A percentile compares a stretch with the other conserved stretches of the same genome.
phyloP scores from a whole-genome alignment of 495 filamentous ascomycete genomes.

The Clohesyomyces aquaticus region DNA sequence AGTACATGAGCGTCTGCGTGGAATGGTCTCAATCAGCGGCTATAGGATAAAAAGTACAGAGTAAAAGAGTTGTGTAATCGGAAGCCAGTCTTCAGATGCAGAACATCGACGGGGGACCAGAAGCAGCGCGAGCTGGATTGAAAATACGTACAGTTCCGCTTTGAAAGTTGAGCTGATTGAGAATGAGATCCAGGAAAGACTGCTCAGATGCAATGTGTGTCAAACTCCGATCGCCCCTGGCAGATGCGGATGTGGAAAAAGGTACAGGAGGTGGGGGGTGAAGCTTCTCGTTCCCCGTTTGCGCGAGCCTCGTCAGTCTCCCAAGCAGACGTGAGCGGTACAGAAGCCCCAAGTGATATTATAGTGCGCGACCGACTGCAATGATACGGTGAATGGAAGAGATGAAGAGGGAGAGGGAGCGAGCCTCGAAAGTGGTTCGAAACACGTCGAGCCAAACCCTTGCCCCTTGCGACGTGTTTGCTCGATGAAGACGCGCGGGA shows the following conservation, averaged over 20 bases:
- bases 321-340: conserved; percentile 14
- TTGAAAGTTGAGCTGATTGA: not conserved
- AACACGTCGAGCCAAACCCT: conserved; percentile 3
- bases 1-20: conserved; percentile 39
- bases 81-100: conserved; percentile 9
- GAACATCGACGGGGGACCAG: not conserved
- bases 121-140: conserved; percentile 26
- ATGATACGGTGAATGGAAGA: conserved; percentile 12
- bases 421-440: conserved; percentile 4
- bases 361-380: conserved; percentile 2
- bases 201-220: conserved; percentile 22
- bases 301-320: conserved; percentile 14
- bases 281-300: conserved; percentile 14
- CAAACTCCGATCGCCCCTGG: conserved; percentile 40
- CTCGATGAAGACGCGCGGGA: not conserved
- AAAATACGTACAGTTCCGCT: conserved; percentile 41
- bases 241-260: conserved; percentile 38
- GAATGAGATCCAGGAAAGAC: conserved; percentile 26
- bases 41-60: conserved; percentile 12
- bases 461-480: conserved; percentile 8
- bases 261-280: conserved; percentile 27
- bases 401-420: conserved; percentile 3
- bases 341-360: conserved; percentile 8
- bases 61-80: conserved; percentile 13
- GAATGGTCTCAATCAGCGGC: conserved; percentile 26